Evolutionary conservation across 495 filamentous ascomycete species (phyloP).

Genomic region (Friedmanniomyces simplex): DNA sequence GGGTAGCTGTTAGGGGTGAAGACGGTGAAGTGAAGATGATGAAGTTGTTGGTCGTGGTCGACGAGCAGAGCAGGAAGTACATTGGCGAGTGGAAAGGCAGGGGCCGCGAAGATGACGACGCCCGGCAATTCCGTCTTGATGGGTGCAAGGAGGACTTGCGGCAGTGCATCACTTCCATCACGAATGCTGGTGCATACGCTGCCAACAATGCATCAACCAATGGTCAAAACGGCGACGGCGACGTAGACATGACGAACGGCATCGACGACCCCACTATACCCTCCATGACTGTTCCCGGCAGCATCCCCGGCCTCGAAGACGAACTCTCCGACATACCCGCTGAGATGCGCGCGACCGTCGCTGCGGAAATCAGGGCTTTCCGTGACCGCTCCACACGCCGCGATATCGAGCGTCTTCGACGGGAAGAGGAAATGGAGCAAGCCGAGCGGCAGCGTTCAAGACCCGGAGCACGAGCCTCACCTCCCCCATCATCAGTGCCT

Average conservation of each 20-base stretch:
- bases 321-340: constrained; percentile 91
- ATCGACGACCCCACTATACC: constrained; percentile 32
- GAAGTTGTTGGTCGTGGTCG: constrained; percentile 64
- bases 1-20: constrained; percentile 39
- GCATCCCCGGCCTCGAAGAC: constrained; percentile 80
- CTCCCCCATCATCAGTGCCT: constrained; percentile 37
- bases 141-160: constrained; percentile 55
- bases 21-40: constrained; percentile 56
- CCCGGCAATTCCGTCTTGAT: constrained; percentile 56
- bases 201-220: constrained; percentile 24
- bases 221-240: constrained; percentile 49
- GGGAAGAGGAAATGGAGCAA: constrained; percentile 87
- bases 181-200: constrained; percentile 50
- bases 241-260: constrained; percentile 59
- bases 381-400: constrained; percentile 76
- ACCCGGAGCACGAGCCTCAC: constrained; percentile 51
- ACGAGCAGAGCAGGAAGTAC: constrained; percentile 68
- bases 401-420: constrained; percentile 74
- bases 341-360: constrained; percentile 94
- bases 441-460: constrained; percentile 64
- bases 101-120: constrained; percentile 53
- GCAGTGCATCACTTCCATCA: constrained; percentile 56
- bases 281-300: constrained; percentile 73
- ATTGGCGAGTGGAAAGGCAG: constrained; percentile 65
- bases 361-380: constrained; percentile 89